Evolutionary conservation across 495 filamentous ascomycete genomes (phyloP).

Genomic region (Trichodelitschia bisporula): DNA sequence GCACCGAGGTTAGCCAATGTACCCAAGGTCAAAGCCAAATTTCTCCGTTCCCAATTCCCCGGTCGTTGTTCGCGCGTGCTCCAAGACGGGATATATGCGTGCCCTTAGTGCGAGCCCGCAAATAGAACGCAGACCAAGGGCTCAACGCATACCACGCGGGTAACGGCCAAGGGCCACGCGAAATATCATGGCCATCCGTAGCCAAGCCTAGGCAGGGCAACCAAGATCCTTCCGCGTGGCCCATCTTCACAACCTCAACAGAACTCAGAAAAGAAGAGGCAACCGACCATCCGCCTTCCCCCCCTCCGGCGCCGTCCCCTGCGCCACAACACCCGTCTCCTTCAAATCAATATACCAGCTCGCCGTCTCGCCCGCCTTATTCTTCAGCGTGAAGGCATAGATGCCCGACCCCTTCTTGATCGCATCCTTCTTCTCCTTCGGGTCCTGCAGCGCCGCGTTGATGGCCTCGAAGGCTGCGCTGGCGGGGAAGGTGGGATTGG

Average conservation of each 20-base stretch:
- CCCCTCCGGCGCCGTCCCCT: slow-evolving; percentile 38
- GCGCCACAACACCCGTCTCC: slow-evolving; percentile 57
- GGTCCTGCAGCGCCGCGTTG: slow-evolving; percentile 43
- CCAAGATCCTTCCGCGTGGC: too few relatives aligned
- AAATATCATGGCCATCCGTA: too few relatives aligned
- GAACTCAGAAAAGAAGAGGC: slow-evolving; percentile 1
- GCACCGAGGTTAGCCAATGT: neutral
- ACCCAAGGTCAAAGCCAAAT: neutral
- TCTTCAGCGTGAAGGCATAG: slow-evolving; percentile 84
- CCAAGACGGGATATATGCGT: too few relatives aligned
- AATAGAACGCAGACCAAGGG: too few relatives aligned
- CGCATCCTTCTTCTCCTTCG: slow-evolving; percentile 59
- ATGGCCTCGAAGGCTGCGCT: slow-evolving; percentile 82
- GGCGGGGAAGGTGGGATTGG: slow-evolving; percentile 61
- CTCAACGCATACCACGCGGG: too few relatives aligned
- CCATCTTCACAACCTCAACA: too few relatives aligned
- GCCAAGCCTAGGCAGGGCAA: too few relatives aligned
- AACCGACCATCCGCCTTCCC: slow-evolving; percentile 58
- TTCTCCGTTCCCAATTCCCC: too few relatives aligned
- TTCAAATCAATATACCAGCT: slow-evolving; percentile 94
- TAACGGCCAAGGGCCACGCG: too few relatives aligned
- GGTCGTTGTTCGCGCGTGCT: too few relatives aligned
- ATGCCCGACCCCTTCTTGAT: slow-evolving; percentile 69
- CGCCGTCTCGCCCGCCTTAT: slow-evolving; percentile 47
- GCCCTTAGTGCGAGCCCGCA: too few relatives aligned